Conservation (phyloP, 1,139 yeast genomes). For the Kodamaea fungicola region DNA sequence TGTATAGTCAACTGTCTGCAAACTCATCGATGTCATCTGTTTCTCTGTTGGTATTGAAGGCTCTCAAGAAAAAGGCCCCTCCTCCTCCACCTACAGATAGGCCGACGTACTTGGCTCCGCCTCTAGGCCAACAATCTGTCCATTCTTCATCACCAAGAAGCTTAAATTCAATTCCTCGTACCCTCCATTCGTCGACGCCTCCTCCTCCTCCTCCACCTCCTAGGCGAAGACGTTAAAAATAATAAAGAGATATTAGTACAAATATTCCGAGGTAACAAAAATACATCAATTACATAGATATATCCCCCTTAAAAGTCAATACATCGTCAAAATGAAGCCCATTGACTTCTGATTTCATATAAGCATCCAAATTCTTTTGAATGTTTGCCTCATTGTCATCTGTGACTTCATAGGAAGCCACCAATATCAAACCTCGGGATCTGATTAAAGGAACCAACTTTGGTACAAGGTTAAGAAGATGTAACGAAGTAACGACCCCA, state of each 20-base stretch:
- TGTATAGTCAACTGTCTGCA: background rate
- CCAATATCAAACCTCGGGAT: constrained; percentile 76
- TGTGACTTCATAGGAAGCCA: constrained; percentile 52
- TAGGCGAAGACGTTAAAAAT: constrained; percentile 11
- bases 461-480: constrained; percentile 69
- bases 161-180: background rate
- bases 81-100: constrained; percentile 31
- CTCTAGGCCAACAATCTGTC: background rate
- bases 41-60: constrained; percentile 26
- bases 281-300: constrained; percentile 49
- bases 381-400: constrained; percentile 26
- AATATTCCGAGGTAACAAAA: no score
- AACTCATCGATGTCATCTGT: constrained; percentile 15
- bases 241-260: background rate
- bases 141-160: background rate
- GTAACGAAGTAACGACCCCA: constrained; percentile 76
- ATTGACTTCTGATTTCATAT: constrained; percentile 58
- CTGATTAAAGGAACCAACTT: constrained; percentile 72
- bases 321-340: constrained; percentile 69
- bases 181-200: constrained; percentile 3
- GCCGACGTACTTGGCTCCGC: background rate
- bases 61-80: constrained; percentile 35
- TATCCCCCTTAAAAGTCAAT: constrained; percentile 66
- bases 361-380: constrained; percentile 39
- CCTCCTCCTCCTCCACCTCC: constrained; percentile 19